Percentiles rank a stretch among this genome's conserved stretches.
Conservation (phyloP, 2,329 filamentous ascomycete genomes). For the Aspergillus sp. region DNA sequence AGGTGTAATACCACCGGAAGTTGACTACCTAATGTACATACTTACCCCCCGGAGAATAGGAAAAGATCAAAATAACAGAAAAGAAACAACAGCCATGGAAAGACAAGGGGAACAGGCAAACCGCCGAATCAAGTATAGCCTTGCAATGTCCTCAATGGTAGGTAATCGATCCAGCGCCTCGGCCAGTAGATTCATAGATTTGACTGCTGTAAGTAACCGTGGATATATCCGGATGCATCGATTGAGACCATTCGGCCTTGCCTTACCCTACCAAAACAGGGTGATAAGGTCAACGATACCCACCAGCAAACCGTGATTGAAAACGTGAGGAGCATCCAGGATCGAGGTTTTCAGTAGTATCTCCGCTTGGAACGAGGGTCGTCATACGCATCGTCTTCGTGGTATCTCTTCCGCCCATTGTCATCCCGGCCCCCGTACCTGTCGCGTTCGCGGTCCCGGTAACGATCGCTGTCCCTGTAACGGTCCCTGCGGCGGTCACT, state of each 20-base stretch:
- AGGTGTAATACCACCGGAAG: slow-evolving; percentile 10
- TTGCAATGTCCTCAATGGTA: too few species aligned
- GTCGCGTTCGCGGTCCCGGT: slow-evolving; percentile 41
- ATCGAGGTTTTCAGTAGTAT: slow-evolving; percentile 38
- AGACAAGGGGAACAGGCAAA: slow-evolving; percentile 5
- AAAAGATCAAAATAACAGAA: slow-evolving; percentile 15
- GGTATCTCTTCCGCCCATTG: slow-evolving; percentile 55
- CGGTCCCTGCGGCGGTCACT: slow-evolving; percentile 43
- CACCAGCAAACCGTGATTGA: slow-evolving; percentile 32
- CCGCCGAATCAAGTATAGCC: neutral
- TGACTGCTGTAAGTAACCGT: slow-evolving; percentile 13
- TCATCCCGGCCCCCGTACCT: slow-evolving; percentile 44
- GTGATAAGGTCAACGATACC: slow-evolving; percentile 31
- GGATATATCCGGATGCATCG: slow-evolving; percentile 1
- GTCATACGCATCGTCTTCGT: slow-evolving; percentile 72
- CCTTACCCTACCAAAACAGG: slow-evolving; percentile 28
- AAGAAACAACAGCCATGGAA: slow-evolving; percentile 18
- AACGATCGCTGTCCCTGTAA: slow-evolving; percentile 39
- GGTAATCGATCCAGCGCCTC: slow-evolving; percentile 1
- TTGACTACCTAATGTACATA: slow-evolving; percentile 35
- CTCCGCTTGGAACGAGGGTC: slow-evolving; percentile 56
- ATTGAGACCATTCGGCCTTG: slow-evolving; percentile 7
- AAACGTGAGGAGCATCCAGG: slow-evolving; percentile 9
- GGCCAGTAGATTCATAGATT: slow-evolving; percentile 2
- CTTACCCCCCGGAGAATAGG: slow-evolving; percentile 28